These are phyloP conservation scores for Gomphus bonarii DNA, from an alignment of 1,284 basidiomycete species.

Conservation along the genomic window DNA sequence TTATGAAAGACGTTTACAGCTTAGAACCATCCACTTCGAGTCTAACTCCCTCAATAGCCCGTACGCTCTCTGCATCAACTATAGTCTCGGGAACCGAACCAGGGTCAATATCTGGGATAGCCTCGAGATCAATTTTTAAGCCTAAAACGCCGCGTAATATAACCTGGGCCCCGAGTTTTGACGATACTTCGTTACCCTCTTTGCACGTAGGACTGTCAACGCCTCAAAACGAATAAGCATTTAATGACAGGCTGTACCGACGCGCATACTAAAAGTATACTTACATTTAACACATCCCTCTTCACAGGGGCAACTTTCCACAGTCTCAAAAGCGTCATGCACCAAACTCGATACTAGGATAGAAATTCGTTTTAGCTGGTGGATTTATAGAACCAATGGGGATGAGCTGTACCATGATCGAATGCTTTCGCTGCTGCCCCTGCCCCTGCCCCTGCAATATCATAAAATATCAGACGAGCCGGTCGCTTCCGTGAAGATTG, in stretches of 20 bases:
- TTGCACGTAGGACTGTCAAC: constrained; percentile 51
- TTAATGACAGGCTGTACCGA: background rate
- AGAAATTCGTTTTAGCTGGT: background rate
- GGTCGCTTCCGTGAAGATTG: constrained; percentile 63
- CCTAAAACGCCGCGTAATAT: constrained; percentile 54
- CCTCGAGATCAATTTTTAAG: constrained; percentile 38
- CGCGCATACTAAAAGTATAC: constrained; percentile 18
- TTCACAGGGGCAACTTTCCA: constrained; percentile 61
- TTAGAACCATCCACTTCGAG: background rate
- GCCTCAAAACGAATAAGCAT: constrained; percentile 31
- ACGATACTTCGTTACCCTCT: constrained; percentile 56
- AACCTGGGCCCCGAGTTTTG: constrained; percentile 64
- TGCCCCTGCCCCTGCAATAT: constrained; percentile 58
- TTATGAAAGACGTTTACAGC: no score
- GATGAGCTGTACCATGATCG: constrained; percentile 51
- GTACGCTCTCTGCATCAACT: constrained; percentile 31
- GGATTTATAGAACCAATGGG: background rate
- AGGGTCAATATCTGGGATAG: constrained; percentile 27
- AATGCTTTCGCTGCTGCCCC: constrained; percentile 75
- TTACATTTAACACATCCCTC: constrained; percentile 69
- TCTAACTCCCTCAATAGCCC: background rate
- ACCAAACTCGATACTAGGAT: constrained; percentile 49
- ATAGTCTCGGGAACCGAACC: constrained; percentile 36
- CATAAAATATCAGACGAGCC: constrained; percentile 78
- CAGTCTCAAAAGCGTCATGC: constrained; percentile 46